Evolutionary conservation across 768 basidiomycete genomes (phyloP), one percentile per base, ranked within the genome.

Genomic region (Termitomyces sp.): DNA sequence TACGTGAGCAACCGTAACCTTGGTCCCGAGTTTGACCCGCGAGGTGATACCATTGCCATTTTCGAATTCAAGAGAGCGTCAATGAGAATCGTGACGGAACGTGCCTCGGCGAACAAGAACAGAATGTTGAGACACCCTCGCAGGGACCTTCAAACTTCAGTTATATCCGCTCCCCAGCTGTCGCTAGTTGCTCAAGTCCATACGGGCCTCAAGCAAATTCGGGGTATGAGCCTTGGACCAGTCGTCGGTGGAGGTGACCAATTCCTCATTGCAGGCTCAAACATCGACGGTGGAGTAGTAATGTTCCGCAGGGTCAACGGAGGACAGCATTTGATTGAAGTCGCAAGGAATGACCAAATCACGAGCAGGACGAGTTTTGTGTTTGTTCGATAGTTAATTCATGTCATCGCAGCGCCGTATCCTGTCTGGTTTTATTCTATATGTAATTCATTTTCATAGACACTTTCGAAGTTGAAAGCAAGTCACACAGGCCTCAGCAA

Each of bases 1-100:
- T 85, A 84, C 64, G 71, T 71, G 21, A 82, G 81, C 57, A 84
- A 85, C 67, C 75, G 83, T 51, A 84, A 85, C 66, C 73, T 71
- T 5, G 82, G 77, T 21, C 69, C 71, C 43, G 69, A 69, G 49
- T 60, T 65, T 28, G 81, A 83, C 60, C 66, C 75, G 26, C 70
- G 69, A 14, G 83, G 84, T 7, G 83, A 84, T 67, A 75, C 83
- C 10, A 82, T 84, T 51, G 81, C 80, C 23, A 77, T 85, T 59
- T 82, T 81, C 64, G 72, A 77, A 62, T 72, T 71, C 41, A 66
- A 73, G 43, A 68, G 70, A 23, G 23, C 23, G 23, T 23, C 23
- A 50, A 60, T 26, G 26, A 3, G 19, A 19, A 58, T 38, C 28
- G 31, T 31, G 41, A 44, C 23, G 33, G 30, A 41, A n/a, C 40